Evolutionary conservation across 176 grass and related monocot genomes (phyloP), one percentile per base, ranked within the genome.

Genomic region (Paspalum vaginatum): DNA sequence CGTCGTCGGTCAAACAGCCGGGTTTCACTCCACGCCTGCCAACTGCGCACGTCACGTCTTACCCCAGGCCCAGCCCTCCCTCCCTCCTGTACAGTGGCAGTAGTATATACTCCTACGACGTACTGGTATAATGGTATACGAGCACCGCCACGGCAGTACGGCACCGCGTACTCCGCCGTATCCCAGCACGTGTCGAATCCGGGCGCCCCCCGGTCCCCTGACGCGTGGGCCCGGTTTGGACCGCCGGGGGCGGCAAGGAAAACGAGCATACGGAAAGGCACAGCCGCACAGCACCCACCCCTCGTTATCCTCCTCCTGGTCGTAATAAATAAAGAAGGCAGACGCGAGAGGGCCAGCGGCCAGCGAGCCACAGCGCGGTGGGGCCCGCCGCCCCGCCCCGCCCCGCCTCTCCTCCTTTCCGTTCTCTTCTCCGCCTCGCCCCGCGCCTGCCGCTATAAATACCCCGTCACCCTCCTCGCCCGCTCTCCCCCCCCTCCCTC

Each of bases 361-460:
- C 53, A 21, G 53, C 52, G 42, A 27, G 67, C 67, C n/a, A 24
- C 64, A 14, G 11, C 0, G n/a, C 0, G 0, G 43, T 69, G 83
- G 74, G 61, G 2, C 44, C 74, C 82, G 22, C n/a, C 8, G 2
- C 14, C 52, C 43, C 14, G 17, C 38, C 17, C 20, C 63, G 17
- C 0, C 0, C 61, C 8, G 60, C 1, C 70, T 15, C 46, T n/a
- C 21, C 32, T 17, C 25, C 13, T 14, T 15, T 37, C 16, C 70
- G 49, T 68, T 26, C 14, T 14, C 0, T 76, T 59, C 63, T 26
- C 53, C 52, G 63, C 42, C 53, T 4, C 2, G 42, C 12, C 13
- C 15, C 0, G 8, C 12, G 44, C 22, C 7, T 1, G 10, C 55
- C 0, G 51, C n/a, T 85, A 79, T 85, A 85, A 79, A 79, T 85